These are phyloP conservation scores for Neofusicoccum umdonicola DNA, from an alignment of 2,329 filamentous ascomycete species.

Conservation along the genomic window DNA sequence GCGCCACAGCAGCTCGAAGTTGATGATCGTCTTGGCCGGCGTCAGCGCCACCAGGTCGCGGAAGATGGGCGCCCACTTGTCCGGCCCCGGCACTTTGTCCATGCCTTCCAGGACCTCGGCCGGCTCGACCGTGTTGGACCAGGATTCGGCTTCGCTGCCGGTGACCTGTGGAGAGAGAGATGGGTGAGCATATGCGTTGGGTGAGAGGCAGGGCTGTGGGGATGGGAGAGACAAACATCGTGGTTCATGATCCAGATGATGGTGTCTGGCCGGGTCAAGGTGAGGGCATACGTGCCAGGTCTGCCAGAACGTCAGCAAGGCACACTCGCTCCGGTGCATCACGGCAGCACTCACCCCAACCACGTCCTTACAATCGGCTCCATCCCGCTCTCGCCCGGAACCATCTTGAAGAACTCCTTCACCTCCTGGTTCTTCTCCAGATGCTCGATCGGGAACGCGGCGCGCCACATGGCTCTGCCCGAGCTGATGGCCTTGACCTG, in stretches of 20 bases:
- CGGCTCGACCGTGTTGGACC: constrained; percentile 48
- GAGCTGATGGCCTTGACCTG: constrained; percentile 42
- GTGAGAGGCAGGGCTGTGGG: constrained; percentile 4
- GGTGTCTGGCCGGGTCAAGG: constrained; percentile 45
- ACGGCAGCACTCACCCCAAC: constrained; percentile 30
- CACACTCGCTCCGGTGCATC: too few species aligned
- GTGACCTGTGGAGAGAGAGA: constrained; percentile 33
- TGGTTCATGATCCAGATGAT: constrained; percentile 54
- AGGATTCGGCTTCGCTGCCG: constrained; percentile 45
- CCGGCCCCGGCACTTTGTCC: constrained; percentile 43
- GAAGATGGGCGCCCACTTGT: constrained; percentile 47
- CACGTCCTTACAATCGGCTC: constrained; percentile 48
- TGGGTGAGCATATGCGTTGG: not conserved
- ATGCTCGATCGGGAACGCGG: constrained; percentile 42
- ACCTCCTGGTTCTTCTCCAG: constrained; percentile 47
- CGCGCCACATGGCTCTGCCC: constrained; percentile 41
- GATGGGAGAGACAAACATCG: constrained; percentile 31
- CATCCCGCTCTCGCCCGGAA: constrained; percentile 32
- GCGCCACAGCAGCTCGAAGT: constrained; percentile 50
- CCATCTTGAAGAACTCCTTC: constrained; percentile 47
- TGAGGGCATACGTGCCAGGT: constrained; percentile 45
- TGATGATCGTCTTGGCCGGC: constrained; percentile 47
- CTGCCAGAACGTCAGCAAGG: constrained; percentile 17
- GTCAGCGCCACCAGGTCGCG: constrained; percentile 45
- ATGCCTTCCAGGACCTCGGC: constrained; percentile 47